These are phyloP conservation scores for Proliferodiscus dingleyae DNA, from an alignment of 2,329 filamentous ascomycete genomes.

Conservation along the genomic window DNA sequence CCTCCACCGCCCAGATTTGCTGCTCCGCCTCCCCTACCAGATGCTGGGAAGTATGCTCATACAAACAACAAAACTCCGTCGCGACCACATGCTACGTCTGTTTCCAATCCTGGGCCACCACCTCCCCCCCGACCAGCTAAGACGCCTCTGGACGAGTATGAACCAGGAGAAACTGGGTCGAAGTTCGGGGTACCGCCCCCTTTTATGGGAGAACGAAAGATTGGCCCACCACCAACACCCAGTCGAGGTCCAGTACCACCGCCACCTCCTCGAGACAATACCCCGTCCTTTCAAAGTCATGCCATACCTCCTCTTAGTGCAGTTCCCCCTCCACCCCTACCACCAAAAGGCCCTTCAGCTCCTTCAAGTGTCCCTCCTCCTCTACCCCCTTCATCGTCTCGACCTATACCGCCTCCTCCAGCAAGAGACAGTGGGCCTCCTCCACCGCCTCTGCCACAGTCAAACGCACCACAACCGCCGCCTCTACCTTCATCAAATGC, in stretches of 20 bases:
- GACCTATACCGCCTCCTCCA: slow-evolving; percentile 51
- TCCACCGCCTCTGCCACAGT: slow-evolving; percentile 34
- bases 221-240: slow-evolving; percentile 70
- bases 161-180: slow-evolving; percentile 39
- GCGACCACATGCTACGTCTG: slow-evolving; percentile 44
- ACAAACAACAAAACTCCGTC: slow-evolving; percentile 39
- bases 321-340: slow-evolving; percentile 38
- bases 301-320: slow-evolving; percentile 31
- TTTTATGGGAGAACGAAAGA: slow-evolving; percentile 61
- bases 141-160: slow-evolving; percentile 64
- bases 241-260: slow-evolving; percentile 67
- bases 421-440: slow-evolving; percentile 29
- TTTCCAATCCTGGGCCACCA: slow-evolving; percentile 54
- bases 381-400: slow-evolving; percentile 45
- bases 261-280: slow-evolving; percentile 52
- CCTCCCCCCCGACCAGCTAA: slow-evolving; percentile 67
- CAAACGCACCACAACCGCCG: slow-evolving; percentile 40
- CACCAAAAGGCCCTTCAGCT: slow-evolving; percentile 39
- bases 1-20: slow-evolving; percentile 66
- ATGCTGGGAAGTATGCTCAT: slow-evolving; percentile 81
- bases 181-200: slow-evolving; percentile 77
- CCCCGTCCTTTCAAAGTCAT: slow-evolving; percentile 46
- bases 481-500: slow-evolving; percentile 27
- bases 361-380: slow-evolving; percentile 43
- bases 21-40: slow-evolving; percentile 81